A percentile compares a stretch with the other conserved stretches of the same genome.
Evolutionary conservation across 768 basidiomycete species (phyloP).

Genomic region (Boletellus sp.): DNA sequence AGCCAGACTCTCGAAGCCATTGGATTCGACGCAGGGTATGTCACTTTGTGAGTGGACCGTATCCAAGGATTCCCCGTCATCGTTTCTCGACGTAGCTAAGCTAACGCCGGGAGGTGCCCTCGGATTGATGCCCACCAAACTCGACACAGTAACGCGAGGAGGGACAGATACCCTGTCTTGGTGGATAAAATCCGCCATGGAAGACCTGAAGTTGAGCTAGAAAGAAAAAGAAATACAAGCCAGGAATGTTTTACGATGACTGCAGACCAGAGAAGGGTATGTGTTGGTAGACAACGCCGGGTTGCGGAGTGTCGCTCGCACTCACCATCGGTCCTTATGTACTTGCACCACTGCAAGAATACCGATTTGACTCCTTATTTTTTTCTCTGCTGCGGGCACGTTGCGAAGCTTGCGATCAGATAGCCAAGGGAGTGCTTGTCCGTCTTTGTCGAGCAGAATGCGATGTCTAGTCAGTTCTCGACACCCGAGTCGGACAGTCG

Average conservation of each 20-base stretch:
- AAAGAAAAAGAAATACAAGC: constrained; percentile 5
- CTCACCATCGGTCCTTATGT: constrained; percentile 13
- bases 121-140: neutral
- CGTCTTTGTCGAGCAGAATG: constrained; percentile 12
- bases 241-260: neutral
- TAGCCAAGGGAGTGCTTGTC: constrained; percentile 4
- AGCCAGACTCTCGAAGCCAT: constrained; percentile 1
- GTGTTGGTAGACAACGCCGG: neutral
- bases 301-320: neutral
- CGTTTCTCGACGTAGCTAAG: neutral
- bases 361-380: neutral
- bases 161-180: neutral
- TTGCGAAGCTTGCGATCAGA: neutral
- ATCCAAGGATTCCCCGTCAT: neutral
- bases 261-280: neutral
- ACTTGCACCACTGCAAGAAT: neutral
- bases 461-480: neutral
- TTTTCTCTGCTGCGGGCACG: constrained; percentile 1
- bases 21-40: neutral
- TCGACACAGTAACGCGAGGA: neutral
- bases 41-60: neutral
- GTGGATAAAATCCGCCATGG: constrained; percentile 1
- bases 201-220: neutral
- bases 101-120: neutral
- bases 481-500: neutral